A percentile compares a stretch with the other conserved stretches of the same genome.
Conservation (phyloP, 169 alveolate species). For the Eimeria brunetti region DNA sequence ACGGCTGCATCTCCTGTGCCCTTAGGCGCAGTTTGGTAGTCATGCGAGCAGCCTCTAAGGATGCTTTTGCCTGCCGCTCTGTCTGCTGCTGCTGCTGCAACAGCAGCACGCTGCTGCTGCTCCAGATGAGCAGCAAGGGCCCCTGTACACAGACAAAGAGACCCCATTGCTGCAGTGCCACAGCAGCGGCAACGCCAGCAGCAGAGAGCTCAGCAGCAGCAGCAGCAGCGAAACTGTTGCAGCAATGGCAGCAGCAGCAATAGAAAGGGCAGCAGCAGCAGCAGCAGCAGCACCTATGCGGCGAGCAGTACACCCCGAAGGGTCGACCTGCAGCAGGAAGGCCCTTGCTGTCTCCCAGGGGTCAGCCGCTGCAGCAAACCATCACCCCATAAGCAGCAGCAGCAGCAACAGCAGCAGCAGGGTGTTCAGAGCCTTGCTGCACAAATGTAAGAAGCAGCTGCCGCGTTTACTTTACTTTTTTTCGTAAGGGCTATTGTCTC, state of each 20-base stretch:
- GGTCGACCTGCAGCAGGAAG: constrained; percentile 32
- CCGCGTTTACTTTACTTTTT: not conserved
- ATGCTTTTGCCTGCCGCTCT: constrained; percentile 37
- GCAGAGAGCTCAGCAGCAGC: not conserved
- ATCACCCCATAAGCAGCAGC: not conserved
- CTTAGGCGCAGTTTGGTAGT: not conserved
- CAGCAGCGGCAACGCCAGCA: not conserved
- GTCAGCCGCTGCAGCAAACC: constrained; percentile 20
- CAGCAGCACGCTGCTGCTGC: constrained; percentile 8
- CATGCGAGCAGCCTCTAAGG: constrained; percentile 7
- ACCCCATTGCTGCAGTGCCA: not conserved
- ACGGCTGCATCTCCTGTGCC: not conserved
- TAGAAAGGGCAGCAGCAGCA: not conserved
- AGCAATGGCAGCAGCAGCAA: not conserved
- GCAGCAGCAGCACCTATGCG: constrained; percentile 51
- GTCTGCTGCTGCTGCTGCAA: not conserved
- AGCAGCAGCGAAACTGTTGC: not conserved
- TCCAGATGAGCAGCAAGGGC: constrained; percentile 50
- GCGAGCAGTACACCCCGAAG: constrained; percentile 8
- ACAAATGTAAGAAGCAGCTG: not conserved
- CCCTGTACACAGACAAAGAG: not conserved
- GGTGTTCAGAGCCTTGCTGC: not conserved
- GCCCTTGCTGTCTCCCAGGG: constrained; percentile 45
- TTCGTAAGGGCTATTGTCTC: not conserved
- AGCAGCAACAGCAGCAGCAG: not conserved